Evolutionary conservation across 148 eudicot genomes (phyloP).

Genomic region (Spergularia bocconei): DNA sequence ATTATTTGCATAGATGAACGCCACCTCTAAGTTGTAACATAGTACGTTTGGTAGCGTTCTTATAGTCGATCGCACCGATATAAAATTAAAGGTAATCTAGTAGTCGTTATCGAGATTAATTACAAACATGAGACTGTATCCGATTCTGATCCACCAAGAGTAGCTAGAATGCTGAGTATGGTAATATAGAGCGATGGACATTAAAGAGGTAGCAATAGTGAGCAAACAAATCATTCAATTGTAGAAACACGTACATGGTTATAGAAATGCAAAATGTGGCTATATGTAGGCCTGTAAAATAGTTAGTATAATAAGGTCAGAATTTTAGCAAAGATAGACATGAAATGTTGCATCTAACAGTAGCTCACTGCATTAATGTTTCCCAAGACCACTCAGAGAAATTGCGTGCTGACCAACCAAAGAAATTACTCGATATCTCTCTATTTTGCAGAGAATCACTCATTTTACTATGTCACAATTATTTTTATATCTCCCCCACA

Average conservation of each 20-base stretch:
- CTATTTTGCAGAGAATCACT: slow-evolving; percentile 5
- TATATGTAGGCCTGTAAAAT: not conserved
- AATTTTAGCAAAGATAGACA: not conserved
- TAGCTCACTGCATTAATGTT: not conserved
- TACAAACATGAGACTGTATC: too few species aligned
- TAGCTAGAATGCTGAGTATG: too few species aligned
- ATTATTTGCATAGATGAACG: too few species aligned
- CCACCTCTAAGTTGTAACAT: too few species aligned
- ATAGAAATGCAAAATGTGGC: not conserved
- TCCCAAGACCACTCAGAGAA: slow-evolving; percentile 1
- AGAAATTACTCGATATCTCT: not conserved
- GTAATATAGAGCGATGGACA: not conserved
- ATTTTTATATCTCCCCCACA: not conserved
- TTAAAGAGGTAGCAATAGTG: not conserved
- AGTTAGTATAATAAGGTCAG: not conserved
- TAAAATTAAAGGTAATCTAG: too few species aligned
- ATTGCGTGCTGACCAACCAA: slow-evolving; percentile 3
- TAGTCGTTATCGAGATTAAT: too few species aligned
- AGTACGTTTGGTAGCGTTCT: too few species aligned
- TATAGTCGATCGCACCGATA: too few species aligned
- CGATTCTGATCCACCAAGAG: too few species aligned
- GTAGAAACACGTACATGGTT: not conserved
- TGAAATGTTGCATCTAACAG: not conserved
- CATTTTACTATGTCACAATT: not conserved
- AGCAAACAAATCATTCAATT: slow-evolving; percentile 10